phyloP scores from a whole-genome alignment of 2,329 filamentous ascomycete genomes.

The Monosporascus cannonballus region DNA sequence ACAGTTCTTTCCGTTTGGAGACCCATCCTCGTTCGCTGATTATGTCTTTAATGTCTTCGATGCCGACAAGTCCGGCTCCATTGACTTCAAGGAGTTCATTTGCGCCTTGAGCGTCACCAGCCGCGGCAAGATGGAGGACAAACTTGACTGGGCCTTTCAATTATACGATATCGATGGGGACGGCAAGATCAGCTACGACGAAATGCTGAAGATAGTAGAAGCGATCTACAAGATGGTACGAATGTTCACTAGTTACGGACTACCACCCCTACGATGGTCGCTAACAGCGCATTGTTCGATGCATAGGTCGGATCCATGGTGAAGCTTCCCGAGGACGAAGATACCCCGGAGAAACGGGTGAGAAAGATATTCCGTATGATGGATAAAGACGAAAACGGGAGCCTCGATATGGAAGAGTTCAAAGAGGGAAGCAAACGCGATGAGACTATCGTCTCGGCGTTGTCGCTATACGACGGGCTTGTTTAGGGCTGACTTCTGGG shows the following conservation, averaged over 20 bases:
- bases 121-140: slow-evolving; percentile 98
- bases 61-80: slow-evolving; percentile 91
- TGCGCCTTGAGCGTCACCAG: slow-evolving; percentile 95
- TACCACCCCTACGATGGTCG: neutral
- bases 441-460: slow-evolving; percentile 94
- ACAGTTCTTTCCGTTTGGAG: slow-evolving; percentile 98
- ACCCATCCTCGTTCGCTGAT: slow-evolving; percentile 94
- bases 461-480: slow-evolving; percentile 92
- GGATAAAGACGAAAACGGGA: slow-evolving; percentile 99
- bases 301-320: slow-evolving; percentile 94
- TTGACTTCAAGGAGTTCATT: slow-evolving; percentile 99
- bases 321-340: slow-evolving; percentile 95
- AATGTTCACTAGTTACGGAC: neutral
- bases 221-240: slow-evolving; percentile 99
- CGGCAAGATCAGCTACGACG: slow-evolving; percentile 97
- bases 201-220: slow-evolving; percentile 98
- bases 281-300: slow-evolving; percentile 1
- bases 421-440: slow-evolving; percentile 98
- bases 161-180: slow-evolving; percentile 98
- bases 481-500: slow-evolving; percentile 47
- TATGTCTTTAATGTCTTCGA: slow-evolving; percentile 99
- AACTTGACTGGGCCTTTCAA: slow-evolving; percentile 98
- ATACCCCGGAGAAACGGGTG: slow-evolving; percentile 97
- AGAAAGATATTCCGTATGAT: slow-evolving; percentile 99
- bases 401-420: slow-evolving; percentile 94